phyloP scores from a whole-genome alignment of 2,329 filamentous ascomycete genomes.

The Pseudocercospora macadamiae region DNA sequence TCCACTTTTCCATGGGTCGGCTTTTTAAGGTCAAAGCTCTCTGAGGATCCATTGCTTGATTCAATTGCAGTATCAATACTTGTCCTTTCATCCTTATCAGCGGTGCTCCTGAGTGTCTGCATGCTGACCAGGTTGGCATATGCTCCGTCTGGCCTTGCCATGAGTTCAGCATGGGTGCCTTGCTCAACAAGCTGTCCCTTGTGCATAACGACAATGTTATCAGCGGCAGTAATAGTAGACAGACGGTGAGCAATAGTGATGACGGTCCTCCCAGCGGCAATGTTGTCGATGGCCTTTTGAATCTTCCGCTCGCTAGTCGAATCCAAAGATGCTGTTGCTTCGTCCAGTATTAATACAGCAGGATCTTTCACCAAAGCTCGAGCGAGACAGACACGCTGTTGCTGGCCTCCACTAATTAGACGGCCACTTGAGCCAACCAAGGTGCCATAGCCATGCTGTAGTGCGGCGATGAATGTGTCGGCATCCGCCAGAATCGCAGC shows the following conservation, averaged over 20 bases:
- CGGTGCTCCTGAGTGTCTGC: constrained; percentile 40
- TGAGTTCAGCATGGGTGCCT: constrained; percentile 53
- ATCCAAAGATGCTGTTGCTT: constrained; percentile 51
- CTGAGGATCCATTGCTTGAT: not conserved
- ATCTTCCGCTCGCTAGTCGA: constrained; percentile 44
- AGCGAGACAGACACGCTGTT: constrained; percentile 48
- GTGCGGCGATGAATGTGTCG: constrained; percentile 54
- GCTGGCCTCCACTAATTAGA: constrained; percentile 44
- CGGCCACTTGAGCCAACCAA: constrained; percentile 47
- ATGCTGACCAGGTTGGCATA: constrained; percentile 55
- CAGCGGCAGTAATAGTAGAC: constrained; percentile 44
- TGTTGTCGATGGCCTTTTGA: constrained; percentile 41
- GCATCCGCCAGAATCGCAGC: constrained; percentile 63
- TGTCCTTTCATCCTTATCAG: not conserved
- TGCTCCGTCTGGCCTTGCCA: constrained; percentile 35
- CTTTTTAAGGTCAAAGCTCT: not conserved
- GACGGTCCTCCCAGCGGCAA: constrained; percentile 40
- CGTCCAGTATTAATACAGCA: constrained; percentile 59
- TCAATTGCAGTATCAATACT: not conserved
- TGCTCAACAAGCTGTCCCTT: constrained; percentile 51
- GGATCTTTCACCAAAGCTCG: constrained; percentile 45
- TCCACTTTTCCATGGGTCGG: not conserved
- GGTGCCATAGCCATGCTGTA: constrained; percentile 53
- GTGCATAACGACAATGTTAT: constrained; percentile 54
- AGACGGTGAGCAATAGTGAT: constrained; percentile 51